Base-by-base conservation (phyloP, 768 basidiomycete genomes). In the Mycena galopus region DNA sequence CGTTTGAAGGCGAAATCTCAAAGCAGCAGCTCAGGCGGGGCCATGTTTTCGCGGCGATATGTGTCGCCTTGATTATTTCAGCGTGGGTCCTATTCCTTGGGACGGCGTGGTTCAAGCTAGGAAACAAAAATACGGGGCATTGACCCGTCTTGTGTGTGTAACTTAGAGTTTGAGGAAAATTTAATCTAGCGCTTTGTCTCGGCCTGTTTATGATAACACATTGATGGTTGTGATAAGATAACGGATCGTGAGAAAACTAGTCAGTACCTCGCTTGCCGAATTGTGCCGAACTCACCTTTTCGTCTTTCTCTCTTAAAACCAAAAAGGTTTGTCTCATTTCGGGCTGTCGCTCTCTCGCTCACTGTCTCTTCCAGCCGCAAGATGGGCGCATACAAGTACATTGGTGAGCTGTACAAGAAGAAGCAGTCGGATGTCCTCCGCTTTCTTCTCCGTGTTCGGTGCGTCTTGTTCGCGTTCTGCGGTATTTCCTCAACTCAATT, bases 351-450 rank as follows among this genome's bases (percentile, higher is more conserved):
- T 23, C n/a, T 2, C 17, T 27, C 44, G 17, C 63, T 69, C 32
- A 75, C 17, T 9, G 19, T 65, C 67, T 62, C 80, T 79, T 71
- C 16, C 67, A 83, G 86, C 83, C 84, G 83, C 86, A 91, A 87
- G 82, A 96, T 95, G 94, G 94, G 94, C 82, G 94, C 94, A 78
- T 96, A 96, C 90, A 96, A 97, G 85, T 98, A 98, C 83, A 92
- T 98, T 81, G 92, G 94, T 78, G 97, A 98, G 87, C 87, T 99
- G 75, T 96, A 97, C 93, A 97, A 97, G 88, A 98, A 98, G 88
- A 97, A 97, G 86, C 96, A 97, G 86, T 95, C 94, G 78, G 96
- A 97, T 86, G 96, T 99, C 77, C 91, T 98, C 82, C 95, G 96
- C 77, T 99, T 99, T 89, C 90, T 99, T 76, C 93, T 97, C 80